Conservation (phyloP, 176 grass and related monocot genomes). For the Zea luxurians region DNA sequence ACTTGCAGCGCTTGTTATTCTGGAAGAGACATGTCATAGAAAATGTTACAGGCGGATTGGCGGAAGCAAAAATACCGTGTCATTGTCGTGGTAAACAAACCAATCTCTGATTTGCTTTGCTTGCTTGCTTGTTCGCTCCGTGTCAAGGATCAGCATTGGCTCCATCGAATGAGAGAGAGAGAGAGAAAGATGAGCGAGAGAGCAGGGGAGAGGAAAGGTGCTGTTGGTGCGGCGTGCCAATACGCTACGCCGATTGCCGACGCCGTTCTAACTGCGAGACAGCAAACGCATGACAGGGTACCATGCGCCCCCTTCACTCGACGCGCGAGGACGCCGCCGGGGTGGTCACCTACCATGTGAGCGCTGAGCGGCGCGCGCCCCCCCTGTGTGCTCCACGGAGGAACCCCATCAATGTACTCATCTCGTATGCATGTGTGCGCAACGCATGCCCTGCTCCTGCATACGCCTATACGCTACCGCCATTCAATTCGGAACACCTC, state of each 20-base stretch:
- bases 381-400: not conserved
- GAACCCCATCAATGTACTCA: conserved; percentile 18
- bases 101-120: not conserved
- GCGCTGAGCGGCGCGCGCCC: not conserved
- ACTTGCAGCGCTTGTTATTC: not conserved
- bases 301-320: not conserved
- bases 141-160: not conserved
- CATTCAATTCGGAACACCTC: not conserved
- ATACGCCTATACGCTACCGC: not conserved
- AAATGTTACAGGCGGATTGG: not conserved
- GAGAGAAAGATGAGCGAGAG: not conserved
- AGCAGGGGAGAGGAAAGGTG: not conserved
- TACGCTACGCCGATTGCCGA: not conserved
- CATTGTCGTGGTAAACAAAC: not conserved
- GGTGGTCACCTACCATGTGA: conserved; percentile 35
- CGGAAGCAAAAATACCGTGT: not conserved
- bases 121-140: not conserved
- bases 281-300: conserved; percentile 18
- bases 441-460: not conserved
- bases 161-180: not conserved
- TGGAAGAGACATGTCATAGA: not conserved
- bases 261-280: conserved; percentile 11
- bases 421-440: not conserved
- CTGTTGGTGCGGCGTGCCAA: not conserved
- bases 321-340: not conserved